Evolutionary conservation across 2,329 filamentous ascomycete genomes (phyloP).

Genomic region (Colletotrichum sidae): DNA sequence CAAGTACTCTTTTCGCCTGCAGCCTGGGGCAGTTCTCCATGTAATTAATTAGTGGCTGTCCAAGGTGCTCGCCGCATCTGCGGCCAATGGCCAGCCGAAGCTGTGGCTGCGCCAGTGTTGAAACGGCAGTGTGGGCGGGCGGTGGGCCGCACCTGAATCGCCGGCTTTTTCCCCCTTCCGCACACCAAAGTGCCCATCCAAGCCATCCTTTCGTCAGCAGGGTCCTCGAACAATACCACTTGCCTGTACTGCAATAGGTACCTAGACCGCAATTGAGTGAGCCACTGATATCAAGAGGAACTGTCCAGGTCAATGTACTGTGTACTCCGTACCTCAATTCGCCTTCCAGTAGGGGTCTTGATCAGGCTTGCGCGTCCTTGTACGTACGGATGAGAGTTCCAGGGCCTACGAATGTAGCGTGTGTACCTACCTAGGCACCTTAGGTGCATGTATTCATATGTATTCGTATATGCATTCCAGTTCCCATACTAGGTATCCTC

Average conservation of each 20-base stretch:
- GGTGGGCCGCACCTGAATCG: constrained; percentile 28
- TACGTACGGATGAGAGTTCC: too few relatives aligned
- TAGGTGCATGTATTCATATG: too few relatives aligned
- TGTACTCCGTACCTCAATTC: neutral
- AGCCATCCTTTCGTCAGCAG: neutral
- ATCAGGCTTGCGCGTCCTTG: too few relatives aligned
- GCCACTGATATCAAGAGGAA: too few relatives aligned
- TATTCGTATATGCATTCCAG: too few relatives aligned
- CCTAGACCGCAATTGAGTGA: too few relatives aligned
- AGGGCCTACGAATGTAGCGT: too few relatives aligned
- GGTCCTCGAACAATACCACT: neutral
- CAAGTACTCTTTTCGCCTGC: neutral
- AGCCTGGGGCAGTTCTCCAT: neutral
- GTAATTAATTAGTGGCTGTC: neutral
- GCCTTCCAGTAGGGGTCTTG: too few relatives aligned
- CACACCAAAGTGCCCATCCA: neutral
- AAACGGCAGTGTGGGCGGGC: constrained; percentile 27
- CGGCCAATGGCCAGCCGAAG: constrained; percentile 6
- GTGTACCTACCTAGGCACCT: too few relatives aligned
- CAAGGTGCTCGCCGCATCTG: constrained; percentile 4
- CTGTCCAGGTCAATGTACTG: too few relatives aligned
- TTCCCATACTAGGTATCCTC: too few relatives aligned
- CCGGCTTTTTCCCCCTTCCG: constrained; percentile 6
- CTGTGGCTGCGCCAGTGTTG: constrained; percentile 19
- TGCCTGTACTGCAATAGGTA: too few relatives aligned